Evolutionary conservation across 208 protist species (phyloP).

Genomic region (Leishmania arabica): DNA sequence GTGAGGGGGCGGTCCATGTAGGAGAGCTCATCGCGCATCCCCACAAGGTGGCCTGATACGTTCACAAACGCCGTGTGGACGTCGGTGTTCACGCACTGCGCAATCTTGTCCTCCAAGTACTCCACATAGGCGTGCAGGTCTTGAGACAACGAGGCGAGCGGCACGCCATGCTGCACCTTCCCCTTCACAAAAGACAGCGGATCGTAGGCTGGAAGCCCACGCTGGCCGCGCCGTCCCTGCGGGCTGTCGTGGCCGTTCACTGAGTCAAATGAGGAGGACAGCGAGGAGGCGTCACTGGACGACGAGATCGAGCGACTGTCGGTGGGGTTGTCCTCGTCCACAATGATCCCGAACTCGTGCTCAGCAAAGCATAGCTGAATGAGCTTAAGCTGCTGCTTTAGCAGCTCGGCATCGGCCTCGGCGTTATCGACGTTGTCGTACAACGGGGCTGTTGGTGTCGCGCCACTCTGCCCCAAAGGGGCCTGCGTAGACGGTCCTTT

Average conservation of each 20-base stretch:
- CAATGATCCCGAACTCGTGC: slow-evolving; percentile 81
- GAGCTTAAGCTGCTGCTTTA: slow-evolving; percentile 71
- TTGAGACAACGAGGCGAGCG: slow-evolving; percentile 56
- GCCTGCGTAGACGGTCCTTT: not conserved
- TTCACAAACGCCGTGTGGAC: slow-evolving; percentile 79
- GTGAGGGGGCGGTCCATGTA: slow-evolving; percentile 62
- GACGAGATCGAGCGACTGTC: slow-evolving; percentile 3
- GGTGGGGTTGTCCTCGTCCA: slow-evolving; percentile 30
- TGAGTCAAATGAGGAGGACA: not conserved
- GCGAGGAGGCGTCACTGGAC: slow-evolving; percentile 6
- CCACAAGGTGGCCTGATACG: slow-evolving; percentile 69
- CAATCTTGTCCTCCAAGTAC: slow-evolving; percentile 62
- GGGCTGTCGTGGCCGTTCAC: not conserved
- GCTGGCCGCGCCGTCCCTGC: not conserved
- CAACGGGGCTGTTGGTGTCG: not conserved
- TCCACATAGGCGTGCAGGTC: slow-evolving; percentile 70
- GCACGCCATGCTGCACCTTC: slow-evolving; percentile 75
- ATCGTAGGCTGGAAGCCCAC: slow-evolving; percentile 45
- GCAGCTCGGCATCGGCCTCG: slow-evolving; percentile 25
- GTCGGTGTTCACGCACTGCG: slow-evolving; percentile 75
- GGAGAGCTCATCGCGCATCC: slow-evolving; percentile 79
- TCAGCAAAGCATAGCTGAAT: slow-evolving; percentile 88
- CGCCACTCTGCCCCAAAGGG: not conserved
- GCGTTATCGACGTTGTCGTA: not conserved
- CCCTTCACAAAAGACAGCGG: slow-evolving; percentile 64